Conservation (phyloP, 179 eudicot genomes). For the Beta macrorhiza region DNA sequence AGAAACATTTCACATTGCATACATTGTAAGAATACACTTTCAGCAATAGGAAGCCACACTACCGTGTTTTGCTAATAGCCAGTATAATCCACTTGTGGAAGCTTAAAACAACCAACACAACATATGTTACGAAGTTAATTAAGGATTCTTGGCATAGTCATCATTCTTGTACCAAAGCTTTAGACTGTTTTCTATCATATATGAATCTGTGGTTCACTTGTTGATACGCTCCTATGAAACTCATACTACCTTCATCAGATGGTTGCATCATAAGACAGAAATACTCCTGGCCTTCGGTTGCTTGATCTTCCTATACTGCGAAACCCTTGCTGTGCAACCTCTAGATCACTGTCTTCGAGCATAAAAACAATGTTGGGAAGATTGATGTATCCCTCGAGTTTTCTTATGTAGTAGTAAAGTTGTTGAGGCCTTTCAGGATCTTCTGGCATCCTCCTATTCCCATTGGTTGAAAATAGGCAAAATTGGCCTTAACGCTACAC, state of each 20-base stretch:
- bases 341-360: not conserved
- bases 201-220: slow-evolving; percentile 8
- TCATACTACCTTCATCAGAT: not conserved
- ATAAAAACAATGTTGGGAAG: not conserved
- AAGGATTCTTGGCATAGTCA: slow-evolving; percentile 10
- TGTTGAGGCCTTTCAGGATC: too few relatives aligned
- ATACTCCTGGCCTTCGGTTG: not conserved
- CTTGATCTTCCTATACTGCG: not conserved
- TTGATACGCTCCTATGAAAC: slow-evolving; percentile 18
- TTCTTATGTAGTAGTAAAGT: too few relatives aligned
- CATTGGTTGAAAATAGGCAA: too few relatives aligned
- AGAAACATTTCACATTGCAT: too few relatives aligned
- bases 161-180: slow-evolving; percentile 7
- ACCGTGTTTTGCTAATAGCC: too few relatives aligned
- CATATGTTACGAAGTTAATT: not conserved
- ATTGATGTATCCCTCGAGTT: not conserved
- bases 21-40: too few relatives aligned
- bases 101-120: too few relatives aligned
- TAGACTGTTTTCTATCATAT: not conserved
- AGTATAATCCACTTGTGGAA: too few relatives aligned
- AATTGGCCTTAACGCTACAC: too few relatives aligned
- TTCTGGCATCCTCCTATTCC: too few relatives aligned
- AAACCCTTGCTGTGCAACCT: not conserved
- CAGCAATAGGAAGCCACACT: too few relatives aligned
- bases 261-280: slow-evolving; percentile 16